Evolutionary conservation across 371 early-diverging fungal genomes (phyloP), one percentile per base, ranked within the genome.

Genomic region (Mortierella sp.): DNA sequence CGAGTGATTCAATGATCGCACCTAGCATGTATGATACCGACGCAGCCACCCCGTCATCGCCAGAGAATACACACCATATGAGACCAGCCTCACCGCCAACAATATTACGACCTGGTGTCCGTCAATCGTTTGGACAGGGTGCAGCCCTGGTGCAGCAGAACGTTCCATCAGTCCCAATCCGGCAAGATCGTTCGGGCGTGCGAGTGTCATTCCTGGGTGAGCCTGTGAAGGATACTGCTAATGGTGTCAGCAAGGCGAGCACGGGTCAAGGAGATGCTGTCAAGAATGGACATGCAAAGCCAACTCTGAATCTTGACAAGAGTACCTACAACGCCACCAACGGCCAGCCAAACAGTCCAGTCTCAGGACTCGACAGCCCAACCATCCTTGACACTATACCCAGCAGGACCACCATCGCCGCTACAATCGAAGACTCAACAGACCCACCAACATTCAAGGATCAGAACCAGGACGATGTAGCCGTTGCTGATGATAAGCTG

Each of bases 1-100:
- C 77, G 8, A 69, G 77, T 21, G 77, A 69, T 29, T 76, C 77
- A 0, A 68, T 76, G 69, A 34, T 76, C 22, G 77, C 77, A 16
- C 77, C 77, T 9, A 60, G 65, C 24, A 61, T 51, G 1, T 76
- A 76, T 27, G 77, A 76, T n/a, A 64, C 50, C 14, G 76, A 76
- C 9, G 29, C 29, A 2, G 41, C 56, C 1, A 34, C 44, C 9
- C 71, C 59, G n/a, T 43, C 73, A 9, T 66, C 73, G 2, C 62
- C 59, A 12, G 73, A 72, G 37, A 72, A 66, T 47, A 48, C 67
- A 12, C 47, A 46, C 17, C 54, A 61, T 48, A 50, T 72, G 16
- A 41, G 59, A 8, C 50, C 67, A 39, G 51, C 55, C 16, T 65
- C 73, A 6, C 65, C 71, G 19, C 52, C 67, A 1, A 57, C 25